Percentiles rank a stretch among this genome's conserved stretches.
Evolutionary conservation across 441 rosid genomes (phyloP).

Genomic region (Erodium moschatum): DNA sequence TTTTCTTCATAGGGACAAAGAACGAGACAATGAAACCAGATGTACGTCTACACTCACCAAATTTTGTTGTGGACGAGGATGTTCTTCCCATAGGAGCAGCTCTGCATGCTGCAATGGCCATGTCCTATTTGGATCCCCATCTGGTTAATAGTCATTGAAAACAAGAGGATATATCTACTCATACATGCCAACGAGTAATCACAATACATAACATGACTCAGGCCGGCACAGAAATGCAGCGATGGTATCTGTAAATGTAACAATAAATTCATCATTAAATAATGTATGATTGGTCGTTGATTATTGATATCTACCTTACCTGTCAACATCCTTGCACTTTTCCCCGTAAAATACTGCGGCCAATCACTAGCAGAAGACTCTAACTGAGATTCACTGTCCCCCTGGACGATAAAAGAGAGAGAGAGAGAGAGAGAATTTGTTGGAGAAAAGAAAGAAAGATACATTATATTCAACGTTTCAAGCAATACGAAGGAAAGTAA

Average conservation of each 20-base stretch:
- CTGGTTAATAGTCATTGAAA: too few species aligned
- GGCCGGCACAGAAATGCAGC: too few species aligned
- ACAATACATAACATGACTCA: too few species aligned
- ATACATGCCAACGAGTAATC: too few species aligned
- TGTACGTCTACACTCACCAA: slow-evolving; percentile 21
- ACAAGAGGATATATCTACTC: too few species aligned
- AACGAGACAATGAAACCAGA: slow-evolving; percentile 13
- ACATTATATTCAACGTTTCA: too few species aligned
- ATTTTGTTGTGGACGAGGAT: slow-evolving; percentile 31
- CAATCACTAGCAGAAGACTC: slow-evolving; percentile 35
- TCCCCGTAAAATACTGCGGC: slow-evolving; percentile 37
- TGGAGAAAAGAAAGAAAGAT: slow-evolving; percentile 9
- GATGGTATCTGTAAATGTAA: too few species aligned
- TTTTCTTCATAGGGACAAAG: slow-evolving; percentile 26
- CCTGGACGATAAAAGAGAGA: slow-evolving; percentile 35
- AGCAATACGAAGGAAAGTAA: not conserved
- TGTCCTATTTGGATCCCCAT: slow-evolving; percentile 22
- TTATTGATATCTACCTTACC: too few species aligned
- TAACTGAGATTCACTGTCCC: slow-evolving; percentile 41
- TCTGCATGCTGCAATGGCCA: slow-evolving; percentile 30
- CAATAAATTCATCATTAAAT: too few species aligned
- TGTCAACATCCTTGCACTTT: slow-evolving; percentile 24
- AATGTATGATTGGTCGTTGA: too few species aligned
- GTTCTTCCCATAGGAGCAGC: slow-evolving; percentile 38
- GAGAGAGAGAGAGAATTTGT: not conserved